Evolutionary conservation across 2,329 filamentous ascomycete species (phyloP), one percentile per base, ranked within the genome.

Genomic region (Fusarium sp.): DNA sequence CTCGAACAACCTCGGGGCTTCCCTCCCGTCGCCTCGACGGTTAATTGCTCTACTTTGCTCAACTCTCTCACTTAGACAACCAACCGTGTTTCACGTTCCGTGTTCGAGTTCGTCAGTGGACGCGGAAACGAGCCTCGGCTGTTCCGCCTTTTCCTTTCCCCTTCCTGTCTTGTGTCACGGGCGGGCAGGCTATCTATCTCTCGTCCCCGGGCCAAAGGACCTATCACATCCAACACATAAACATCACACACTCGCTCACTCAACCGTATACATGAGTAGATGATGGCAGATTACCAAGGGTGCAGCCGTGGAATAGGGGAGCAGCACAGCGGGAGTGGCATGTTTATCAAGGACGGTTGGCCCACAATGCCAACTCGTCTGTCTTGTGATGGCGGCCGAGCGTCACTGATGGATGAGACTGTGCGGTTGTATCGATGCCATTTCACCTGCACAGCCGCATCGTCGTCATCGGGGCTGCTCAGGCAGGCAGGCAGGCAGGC

Each of bases 91-190:
- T 52, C 36, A 40, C 36, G 13, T 18, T 30, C 51, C 51, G 51
- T 54, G 39, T 54, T 43, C 51, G 51, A 41, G 37, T 54, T 54
- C 51, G 51, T n/a, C 36, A 43, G 30, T 57, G 28, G 50, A 64
- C 40, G 28, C 40, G 48, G 47, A 68, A 34, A 68, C 60, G 43
- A 60, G 44, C 66, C 61, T 69, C 60, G 66, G 65, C 51, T 69
- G 51, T 30, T 61, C 37, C 31, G 34, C 39, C 46, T 18, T 15
- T 16, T 16, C 23, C 23, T 23, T 23, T 23, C 5, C 23, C 23
- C 23, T 23, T 23, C 23, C 23, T 23, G 23, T 23, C 23, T 65
- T 46, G 66, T 68, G 54, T 66, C 54, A 62, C 54, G 31, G 46
- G 31, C 47, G n/a, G 31, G 31, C 31, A 34, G 8, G 31, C 31